These are phyloP conservation scores for Conticribra weissflogii DNA, from an alignment of 108 stramenopile species.

Conservation along the genomic window DNA sequence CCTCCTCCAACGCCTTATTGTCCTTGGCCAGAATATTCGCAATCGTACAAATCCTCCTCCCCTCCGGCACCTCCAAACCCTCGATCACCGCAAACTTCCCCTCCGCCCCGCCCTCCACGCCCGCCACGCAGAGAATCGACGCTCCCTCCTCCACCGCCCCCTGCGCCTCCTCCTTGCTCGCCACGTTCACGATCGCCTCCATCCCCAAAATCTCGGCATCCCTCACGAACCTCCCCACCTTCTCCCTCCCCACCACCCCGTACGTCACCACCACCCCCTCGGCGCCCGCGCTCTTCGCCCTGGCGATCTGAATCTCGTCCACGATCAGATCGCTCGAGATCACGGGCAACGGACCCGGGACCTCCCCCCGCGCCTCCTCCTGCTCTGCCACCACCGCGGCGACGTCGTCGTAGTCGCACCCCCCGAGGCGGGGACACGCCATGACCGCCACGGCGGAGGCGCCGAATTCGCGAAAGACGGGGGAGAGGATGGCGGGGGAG, in stretches of 20 bases:
- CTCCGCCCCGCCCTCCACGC: slow-evolving; percentile 49
- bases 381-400: slow-evolving; percentile 71
- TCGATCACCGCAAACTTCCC: slow-evolving; percentile 51
- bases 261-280: slow-evolving; percentile 56
- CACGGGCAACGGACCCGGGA: slow-evolving; percentile 80
- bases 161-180: slow-evolving; percentile 68
- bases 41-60: slow-evolving; percentile 57
- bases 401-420: slow-evolving; percentile 78
- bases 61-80: slow-evolving; percentile 56
- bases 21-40: slow-evolving; percentile 73
- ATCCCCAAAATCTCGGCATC: slow-evolving; percentile 52
- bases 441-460: slow-evolving; percentile 78
- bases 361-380: slow-evolving; percentile 60
- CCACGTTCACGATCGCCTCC: slow-evolving; percentile 71
- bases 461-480: slow-evolving; percentile 83
- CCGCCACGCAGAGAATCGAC: slow-evolving; percentile 57
- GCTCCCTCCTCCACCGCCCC: slow-evolving; percentile 71
- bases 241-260: slow-evolving; percentile 57
- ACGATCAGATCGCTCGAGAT: slow-evolving; percentile 84
- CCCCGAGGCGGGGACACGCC: slow-evolving; percentile 81
- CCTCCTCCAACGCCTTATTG: slow-evolving; percentile 80
- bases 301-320: slow-evolving; percentile 84
- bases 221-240: slow-evolving; percentile 45
- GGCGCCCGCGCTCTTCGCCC: slow-evolving; percentile 60
- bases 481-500: slow-evolving; percentile 43